Conservation (phyloP, 805 yeast species). For the Peterozyma toletana region DNA sequence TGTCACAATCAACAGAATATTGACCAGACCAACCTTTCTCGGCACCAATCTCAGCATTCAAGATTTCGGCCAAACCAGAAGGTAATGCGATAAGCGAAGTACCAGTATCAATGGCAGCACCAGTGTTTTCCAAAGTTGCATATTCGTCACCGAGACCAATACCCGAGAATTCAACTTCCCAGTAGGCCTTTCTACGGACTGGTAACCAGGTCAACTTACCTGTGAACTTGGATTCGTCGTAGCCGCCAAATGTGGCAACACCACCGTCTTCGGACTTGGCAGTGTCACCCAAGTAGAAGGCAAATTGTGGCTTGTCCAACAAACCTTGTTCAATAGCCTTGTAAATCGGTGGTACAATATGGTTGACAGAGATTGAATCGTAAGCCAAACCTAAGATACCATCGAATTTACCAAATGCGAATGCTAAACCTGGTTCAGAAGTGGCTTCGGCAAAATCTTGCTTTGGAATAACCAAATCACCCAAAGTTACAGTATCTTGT, state of each 20-base stretch:
- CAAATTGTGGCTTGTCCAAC: conserved; percentile 78
- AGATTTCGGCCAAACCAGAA: conserved; percentile 89
- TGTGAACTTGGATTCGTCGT: conserved; percentile 63
- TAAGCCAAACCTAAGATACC: conserved; percentile 96
- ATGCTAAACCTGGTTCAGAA: conserved; percentile 93
- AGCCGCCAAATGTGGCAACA: conserved; percentile 92
- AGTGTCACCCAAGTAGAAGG: conserved; percentile 84
- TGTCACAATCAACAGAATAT: conserved; percentile 85
- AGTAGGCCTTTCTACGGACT: conserved; percentile 98
- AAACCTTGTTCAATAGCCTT: conserved; percentile 79
- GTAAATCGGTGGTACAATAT: conserved; percentile 89
- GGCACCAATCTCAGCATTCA: conserved; percentile 95
- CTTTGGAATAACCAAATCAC: conserved; percentile 75
- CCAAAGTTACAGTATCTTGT: conserved; percentile 73
- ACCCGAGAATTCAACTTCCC: conserved; percentile 95
- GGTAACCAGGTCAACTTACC: conserved; percentile 96
- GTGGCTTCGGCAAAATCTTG: conserved; percentile 98
- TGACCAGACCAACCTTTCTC: conserved; percentile 97
- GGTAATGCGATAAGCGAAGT: conserved; percentile 95
- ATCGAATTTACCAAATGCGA: conserved; percentile 98
- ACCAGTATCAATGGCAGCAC: conserved; percentile 99
- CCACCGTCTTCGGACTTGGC: conserved; percentile 73
- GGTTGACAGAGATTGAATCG: conserved; percentile 82
- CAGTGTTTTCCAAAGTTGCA: conserved; percentile 74
- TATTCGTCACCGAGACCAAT: conserved; percentile 88